Base-by-base conservation (phyloP, 306 rosid genomes). In the Quercus bicolor region DNA sequence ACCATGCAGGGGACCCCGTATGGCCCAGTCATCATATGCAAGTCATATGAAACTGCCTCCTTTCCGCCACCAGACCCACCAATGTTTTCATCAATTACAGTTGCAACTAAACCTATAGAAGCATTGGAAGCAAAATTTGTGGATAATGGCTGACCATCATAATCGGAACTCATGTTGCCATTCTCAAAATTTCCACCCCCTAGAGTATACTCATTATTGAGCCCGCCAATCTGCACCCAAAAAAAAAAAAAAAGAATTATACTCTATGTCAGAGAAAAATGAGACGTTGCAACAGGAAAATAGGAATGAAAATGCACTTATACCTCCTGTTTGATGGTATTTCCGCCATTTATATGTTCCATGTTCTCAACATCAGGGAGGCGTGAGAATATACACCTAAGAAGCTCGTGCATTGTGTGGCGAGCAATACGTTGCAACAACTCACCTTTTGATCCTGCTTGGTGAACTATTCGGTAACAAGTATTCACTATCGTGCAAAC, bases 1-100 rank as follows among this genome's bases (percentile, higher is more conserved):
- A 96, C 94, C 99, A 96, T 96, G 91, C 99, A 93, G 61, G 99
- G 94, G 71, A 91, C 98, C 72, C 99, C 99, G 62, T 89, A 95
- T n/a, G 98, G 98, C 82, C 89, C 98, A 68, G 90, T 89, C 97
- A 90, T 91, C 28, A 87, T 90, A 85, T 90, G 97, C 76, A 81
- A 62, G 75, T 91, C 97, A 83, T 86, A 88, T n/a, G 90, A 85
- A 72, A 76, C 91, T 59, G 89, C 56, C 28, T 90, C 95, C 88
- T 88, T 91, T 77, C 85, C 90, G 18, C 78, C 79, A 75, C 86
- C 76, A 72, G 85, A 81, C 81, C 86, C 82, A 2, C 87, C 75
- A 34, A 80, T 68, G 85, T 83, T 91, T 80, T 91, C 96, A 31
- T 88, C 90, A 77, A 85, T 73, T 83, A 79, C 86, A 78, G 89